phyloP scores from a whole-genome alignment of 1,284 basidiomycete species.

The Serendipita sp. region DNA sequence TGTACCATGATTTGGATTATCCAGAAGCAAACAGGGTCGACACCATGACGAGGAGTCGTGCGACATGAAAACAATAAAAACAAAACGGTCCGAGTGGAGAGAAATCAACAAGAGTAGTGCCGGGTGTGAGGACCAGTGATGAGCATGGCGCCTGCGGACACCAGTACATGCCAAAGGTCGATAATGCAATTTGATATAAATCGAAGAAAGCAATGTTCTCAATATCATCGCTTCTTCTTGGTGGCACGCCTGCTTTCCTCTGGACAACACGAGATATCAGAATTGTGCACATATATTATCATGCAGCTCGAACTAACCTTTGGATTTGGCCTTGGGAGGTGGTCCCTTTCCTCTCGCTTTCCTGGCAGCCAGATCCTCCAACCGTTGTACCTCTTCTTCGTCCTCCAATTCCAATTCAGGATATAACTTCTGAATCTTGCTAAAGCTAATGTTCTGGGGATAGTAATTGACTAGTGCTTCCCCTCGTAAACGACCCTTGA shows the following conservation, averaged over 20 bases:
- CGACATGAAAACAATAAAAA: too few relatives aligned
- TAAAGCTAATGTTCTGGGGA: slow-evolving; percentile 39
- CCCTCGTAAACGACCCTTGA: slow-evolving; percentile 58
- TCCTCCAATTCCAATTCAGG: slow-evolving; percentile 46
- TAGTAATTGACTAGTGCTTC: slow-evolving; percentile 71
- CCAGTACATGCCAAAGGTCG: too few relatives aligned
- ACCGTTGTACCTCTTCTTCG: slow-evolving; percentile 45
- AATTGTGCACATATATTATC: background rate
- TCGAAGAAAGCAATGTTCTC: too few relatives aligned
- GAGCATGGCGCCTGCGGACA: too few relatives aligned
- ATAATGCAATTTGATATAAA: too few relatives aligned
- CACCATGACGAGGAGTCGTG: too few relatives aligned
- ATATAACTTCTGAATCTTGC: slow-evolving; percentile 35
- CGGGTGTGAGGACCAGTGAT: too few relatives aligned
- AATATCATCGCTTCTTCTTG: slow-evolving; percentile 1
- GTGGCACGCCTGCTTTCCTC: background rate
- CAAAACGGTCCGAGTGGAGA: too few relatives aligned
- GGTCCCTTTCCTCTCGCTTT: slow-evolving; percentile 66
- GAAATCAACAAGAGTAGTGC: too few relatives aligned
- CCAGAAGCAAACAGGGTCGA: too few relatives aligned
- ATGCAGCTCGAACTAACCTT: slow-evolving; percentile 30
- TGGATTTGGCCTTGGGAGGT: slow-evolving; percentile 59
- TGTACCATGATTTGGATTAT: too few relatives aligned
- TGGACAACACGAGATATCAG: background rate
- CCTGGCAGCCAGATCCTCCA: slow-evolving; percentile 50